Evolutionary conservation across 345 rosid species (phyloP).

Genomic region (Carallia brachiata): DNA sequence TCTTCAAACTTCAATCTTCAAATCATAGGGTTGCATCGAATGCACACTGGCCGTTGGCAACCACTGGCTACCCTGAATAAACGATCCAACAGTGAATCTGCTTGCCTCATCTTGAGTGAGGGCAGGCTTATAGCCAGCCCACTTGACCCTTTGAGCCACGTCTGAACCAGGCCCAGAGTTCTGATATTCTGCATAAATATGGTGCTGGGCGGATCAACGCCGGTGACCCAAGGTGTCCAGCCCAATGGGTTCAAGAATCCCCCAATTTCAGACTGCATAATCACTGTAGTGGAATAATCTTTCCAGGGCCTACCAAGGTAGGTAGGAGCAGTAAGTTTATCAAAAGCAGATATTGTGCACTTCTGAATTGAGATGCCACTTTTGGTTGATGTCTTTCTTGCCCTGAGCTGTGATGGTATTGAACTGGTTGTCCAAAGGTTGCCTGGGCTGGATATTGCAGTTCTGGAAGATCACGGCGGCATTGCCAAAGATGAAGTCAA

Average conservation of each 20-base stretch:
- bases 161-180: slow-evolving; percentile 60
- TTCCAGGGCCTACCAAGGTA: slow-evolving; percentile 93
- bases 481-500: slow-evolving; percentile 87
- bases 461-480: slow-evolving; percentile 64
- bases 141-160: slow-evolving; percentile 41
- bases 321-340: slow-evolving; percentile 44
- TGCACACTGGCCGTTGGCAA: slow-evolving; percentile 26
- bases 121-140: slow-evolving; percentile 59
- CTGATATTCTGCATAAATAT: slow-evolving; percentile 69
- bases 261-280: slow-evolving; percentile 66
- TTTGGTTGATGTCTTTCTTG: slow-evolving; percentile 60
- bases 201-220: slow-evolving; percentile 59
- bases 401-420: slow-evolving; percentile 92
- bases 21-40: slow-evolving; percentile 7
- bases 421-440: slow-evolving; percentile 59
- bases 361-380: slow-evolving; percentile 69
- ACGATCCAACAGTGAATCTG: slow-evolving; percentile 49
- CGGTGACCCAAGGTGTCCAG: slow-evolving; percentile 66
- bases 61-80: slow-evolving; percentile 67
- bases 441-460: slow-evolving; percentile 70
- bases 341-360: slow-evolving; percentile 36
- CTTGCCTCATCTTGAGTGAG: slow-evolving; percentile 44
- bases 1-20: neutral
- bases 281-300: slow-evolving; percentile 57
- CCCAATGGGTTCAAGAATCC: slow-evolving; percentile 47